Evolutionary conservation across 305 asterid genomes (phyloP).

Genomic region (Caryopteris hybrid): DNA sequence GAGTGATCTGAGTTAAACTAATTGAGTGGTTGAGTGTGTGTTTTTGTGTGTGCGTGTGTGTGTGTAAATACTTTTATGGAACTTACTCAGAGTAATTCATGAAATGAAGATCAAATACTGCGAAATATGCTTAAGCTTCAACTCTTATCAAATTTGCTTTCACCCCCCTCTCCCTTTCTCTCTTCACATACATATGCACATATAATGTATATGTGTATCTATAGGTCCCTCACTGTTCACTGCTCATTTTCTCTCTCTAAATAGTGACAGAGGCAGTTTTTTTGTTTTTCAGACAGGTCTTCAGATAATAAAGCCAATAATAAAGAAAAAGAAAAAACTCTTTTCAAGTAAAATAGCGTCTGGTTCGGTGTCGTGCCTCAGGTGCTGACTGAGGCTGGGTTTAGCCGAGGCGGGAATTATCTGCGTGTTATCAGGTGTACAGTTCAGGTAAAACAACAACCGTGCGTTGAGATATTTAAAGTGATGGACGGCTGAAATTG

Average conservation of each 20-base stretch:
- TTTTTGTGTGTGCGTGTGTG: background rate
- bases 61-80: background rate
- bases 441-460: background rate
- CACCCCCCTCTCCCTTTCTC: conserved; percentile 12
- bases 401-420: background rate
- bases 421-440: conserved; percentile 6
- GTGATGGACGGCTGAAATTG: background rate
- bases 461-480: conserved; percentile 25
- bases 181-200: conserved; percentile 3
- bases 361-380: conserved; percentile 18
- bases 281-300: conserved; percentile 28
- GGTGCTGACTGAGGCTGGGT: conserved; percentile 18
- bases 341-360: background rate
- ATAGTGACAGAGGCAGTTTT: conserved; percentile 21
- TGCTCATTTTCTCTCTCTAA: conserved; percentile 31
- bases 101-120: conserved; percentile 37
- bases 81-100: conserved; percentile 29
- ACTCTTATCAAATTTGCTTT: conserved; percentile 2
- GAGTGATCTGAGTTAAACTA: conserved; percentile 36
- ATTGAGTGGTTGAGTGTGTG: conserved; percentile 20
- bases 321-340: background rate
- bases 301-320: conserved; percentile 35
- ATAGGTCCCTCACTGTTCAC: conserved; percentile 9
- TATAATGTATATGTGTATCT: background rate
- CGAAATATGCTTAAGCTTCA: background rate